Evolutionary conservation across 176 grass and related monocot genomes (phyloP).

Genomic region (Bromus sterilis): DNA sequence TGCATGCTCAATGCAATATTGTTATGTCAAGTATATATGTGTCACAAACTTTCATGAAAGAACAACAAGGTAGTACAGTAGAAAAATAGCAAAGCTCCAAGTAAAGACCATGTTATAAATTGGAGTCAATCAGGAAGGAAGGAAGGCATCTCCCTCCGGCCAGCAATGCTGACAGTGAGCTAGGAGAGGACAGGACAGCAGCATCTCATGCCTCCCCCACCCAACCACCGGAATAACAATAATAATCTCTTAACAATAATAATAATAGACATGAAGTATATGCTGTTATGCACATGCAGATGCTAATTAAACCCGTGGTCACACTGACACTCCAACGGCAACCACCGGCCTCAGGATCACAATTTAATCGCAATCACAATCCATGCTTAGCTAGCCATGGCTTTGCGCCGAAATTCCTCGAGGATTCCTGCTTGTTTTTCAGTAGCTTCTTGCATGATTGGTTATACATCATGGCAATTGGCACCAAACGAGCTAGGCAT

Average conservation of each 20-base stretch:
- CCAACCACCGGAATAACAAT: background rate
- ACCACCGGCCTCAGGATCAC: background rate
- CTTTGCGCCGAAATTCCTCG: background rate
- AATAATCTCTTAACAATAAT: background rate
- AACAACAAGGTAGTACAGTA: background rate
- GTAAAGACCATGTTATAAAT: background rate
- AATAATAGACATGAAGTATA: background rate
- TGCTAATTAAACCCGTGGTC: background rate
- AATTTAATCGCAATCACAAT: background rate
- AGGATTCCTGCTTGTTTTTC: background rate
- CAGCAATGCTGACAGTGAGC: constrained; percentile 16
- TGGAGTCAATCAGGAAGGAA: background rate
- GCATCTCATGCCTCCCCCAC: background rate
- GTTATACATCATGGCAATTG: too few relatives aligned
- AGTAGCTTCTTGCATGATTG: background rate
- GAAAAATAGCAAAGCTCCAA: background rate
- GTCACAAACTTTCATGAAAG: background rate
- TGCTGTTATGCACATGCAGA: background rate
- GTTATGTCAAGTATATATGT: background rate
- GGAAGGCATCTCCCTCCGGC: background rate
- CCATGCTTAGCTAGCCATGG: background rate
- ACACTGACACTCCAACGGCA: background rate
- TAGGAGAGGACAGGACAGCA: background rate
- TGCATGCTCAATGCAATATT: background rate
- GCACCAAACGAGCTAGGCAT: background rate